Evolutionary conservation across 2,329 filamentous ascomycete species (phyloP).

Genomic region (Ascochyta viciae-villosae): DNA sequence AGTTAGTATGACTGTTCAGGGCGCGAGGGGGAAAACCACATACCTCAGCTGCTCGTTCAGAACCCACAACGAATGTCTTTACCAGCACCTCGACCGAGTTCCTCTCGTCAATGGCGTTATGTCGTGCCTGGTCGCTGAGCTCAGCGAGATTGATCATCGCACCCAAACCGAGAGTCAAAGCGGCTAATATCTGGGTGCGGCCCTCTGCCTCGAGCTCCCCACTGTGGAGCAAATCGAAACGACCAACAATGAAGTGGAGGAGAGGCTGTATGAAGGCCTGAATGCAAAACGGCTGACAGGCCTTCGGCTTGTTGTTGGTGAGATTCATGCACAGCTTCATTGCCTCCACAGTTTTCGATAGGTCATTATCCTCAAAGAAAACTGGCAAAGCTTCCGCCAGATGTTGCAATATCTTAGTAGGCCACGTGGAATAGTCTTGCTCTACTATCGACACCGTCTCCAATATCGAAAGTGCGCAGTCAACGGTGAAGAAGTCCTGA

Average conservation of each 20-base stretch:
- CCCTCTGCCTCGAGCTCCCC: constrained; percentile 55
- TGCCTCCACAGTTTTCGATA: constrained; percentile 52
- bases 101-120: constrained; percentile 39
- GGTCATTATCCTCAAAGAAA: constrained; percentile 30
- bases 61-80: constrained; percentile 71
- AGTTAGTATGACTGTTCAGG: neutral
- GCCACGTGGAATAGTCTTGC: constrained; percentile 46
- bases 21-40: constrained; percentile 34
- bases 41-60: constrained; percentile 72
- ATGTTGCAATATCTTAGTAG: constrained; percentile 59
- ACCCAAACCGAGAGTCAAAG: constrained; percentile 78
- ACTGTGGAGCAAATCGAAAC: constrained; percentile 32
- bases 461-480: constrained; percentile 58
- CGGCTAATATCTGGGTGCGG: constrained; percentile 66
- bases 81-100: constrained; percentile 67
- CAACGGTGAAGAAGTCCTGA: constrained; percentile 42
- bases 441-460: constrained; percentile 58
- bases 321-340: constrained; percentile 82
- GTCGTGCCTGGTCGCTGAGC: constrained; percentile 68
- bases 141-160: constrained; percentile 89
- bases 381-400: constrained; percentile 56
- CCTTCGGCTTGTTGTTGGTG: constrained; percentile 77
- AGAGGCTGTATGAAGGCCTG: constrained; percentile 58
- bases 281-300: constrained; percentile 72
- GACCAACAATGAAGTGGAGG: constrained; percentile 34